Evolutionary conservation across 768 basidiomycete genomes (phyloP).

Genomic region (Tremella fuciformis): DNA sequence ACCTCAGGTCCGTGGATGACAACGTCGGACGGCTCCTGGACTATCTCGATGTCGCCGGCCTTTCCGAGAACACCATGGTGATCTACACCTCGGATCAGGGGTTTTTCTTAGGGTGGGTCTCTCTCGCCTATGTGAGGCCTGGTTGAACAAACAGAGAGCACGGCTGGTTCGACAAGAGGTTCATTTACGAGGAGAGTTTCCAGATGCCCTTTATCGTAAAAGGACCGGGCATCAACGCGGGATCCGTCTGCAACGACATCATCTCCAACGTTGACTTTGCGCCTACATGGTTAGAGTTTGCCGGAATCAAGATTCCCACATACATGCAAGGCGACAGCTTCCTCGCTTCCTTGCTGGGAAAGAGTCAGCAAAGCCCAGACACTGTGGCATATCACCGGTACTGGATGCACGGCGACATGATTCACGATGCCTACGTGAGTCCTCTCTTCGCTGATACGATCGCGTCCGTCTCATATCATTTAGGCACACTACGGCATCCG

Average conservation of each 20-base stretch:
- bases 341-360: not conserved
- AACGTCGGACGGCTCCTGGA: too few relatives aligned
- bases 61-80: too few relatives aligned
- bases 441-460: too few relatives aligned
- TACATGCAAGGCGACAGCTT: slow-evolving; percentile 15
- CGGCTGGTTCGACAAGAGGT: slow-evolving; percentile 38
- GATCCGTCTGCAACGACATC: slow-evolving; percentile 15
- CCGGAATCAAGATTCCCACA: not conserved
- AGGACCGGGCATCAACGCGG: slow-evolving; percentile 10
- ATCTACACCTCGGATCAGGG: too few relatives aligned
- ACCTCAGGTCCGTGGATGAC: too few relatives aligned
- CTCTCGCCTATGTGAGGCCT: not conserved
- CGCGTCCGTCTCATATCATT: too few relatives aligned
- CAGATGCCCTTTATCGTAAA: slow-evolving; percentile 12
- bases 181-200: slow-evolving; percentile 22
- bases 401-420: too few relatives aligned
- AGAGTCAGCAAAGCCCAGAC: too few relatives aligned
- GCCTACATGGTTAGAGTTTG: slow-evolving; percentile 12
- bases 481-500: too few relatives aligned
- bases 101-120: slow-evolving; percentile 26
- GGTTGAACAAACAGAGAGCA: slow-evolving; percentile 19
- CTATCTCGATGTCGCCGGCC: too few relatives aligned
- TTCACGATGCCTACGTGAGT: too few relatives aligned
- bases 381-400: too few relatives aligned
- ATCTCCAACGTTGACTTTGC: slow-evolving; percentile 14